A percentile compares a stretch with the other conserved stretches of the same genome.
phyloP scores from a whole-genome alignment of 306 rosid genomes.

The Prunus davidiana region DNA sequence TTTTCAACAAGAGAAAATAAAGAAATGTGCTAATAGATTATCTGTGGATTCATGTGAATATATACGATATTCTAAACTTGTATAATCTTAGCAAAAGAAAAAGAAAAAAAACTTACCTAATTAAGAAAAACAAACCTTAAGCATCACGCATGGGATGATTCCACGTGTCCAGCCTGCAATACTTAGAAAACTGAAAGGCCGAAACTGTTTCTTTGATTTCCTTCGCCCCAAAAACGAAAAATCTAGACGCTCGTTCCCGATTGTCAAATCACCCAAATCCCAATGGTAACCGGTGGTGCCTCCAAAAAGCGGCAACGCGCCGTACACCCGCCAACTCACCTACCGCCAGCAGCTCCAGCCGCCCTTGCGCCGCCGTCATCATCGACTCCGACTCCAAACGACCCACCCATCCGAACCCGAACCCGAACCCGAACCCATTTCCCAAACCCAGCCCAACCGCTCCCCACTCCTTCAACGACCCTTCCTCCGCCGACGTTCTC shows the following conservation, averaged over 20 bases:
- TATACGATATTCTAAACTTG: too few species aligned
- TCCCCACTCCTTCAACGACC: conserved; percentile 43
- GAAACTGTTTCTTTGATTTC: neutral
- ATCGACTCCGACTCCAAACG: conserved; percentile 33
- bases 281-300: conserved; percentile 32
- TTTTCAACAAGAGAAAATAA: too few species aligned
- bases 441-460: neutral
- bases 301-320: conserved; percentile 65
- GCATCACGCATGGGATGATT: too few species aligned
- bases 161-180: neutral
- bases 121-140: too few species aligned
- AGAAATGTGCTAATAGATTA: too few species aligned
- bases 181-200: neutral
- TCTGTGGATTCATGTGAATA: too few species aligned
- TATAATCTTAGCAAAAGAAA: too few species aligned
- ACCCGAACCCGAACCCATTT: conserved; percentile 1
- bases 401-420: conserved; percentile 12
- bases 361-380: conserved; percentile 33
- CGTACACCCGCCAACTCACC: conserved; percentile 23
- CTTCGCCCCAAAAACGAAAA: neutral
- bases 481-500: conserved; percentile 62
- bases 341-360: conserved; percentile 26
- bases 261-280: neutral
- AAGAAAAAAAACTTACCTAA: too few species aligned
- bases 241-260: neutral